Base-by-base conservation (phyloP, 345 rosid genomes). In the Salix brachista region DNA sequence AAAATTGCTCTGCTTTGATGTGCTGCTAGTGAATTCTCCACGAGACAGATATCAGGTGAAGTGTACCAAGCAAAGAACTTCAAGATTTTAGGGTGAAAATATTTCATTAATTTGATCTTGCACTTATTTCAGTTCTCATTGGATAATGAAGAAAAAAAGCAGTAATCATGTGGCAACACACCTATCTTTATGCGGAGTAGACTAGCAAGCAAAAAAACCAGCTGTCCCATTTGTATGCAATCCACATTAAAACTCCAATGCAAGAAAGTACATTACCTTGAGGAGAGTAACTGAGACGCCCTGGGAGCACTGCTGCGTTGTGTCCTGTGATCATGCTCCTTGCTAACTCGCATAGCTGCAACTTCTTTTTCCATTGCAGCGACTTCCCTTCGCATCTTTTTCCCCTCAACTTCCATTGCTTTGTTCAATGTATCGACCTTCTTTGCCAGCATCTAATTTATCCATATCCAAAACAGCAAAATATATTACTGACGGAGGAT, bases 291-390 rank as follows among this genome's bases (percentile, higher is more conserved):
- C 25, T 64, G 84, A 66, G 81, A 60, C 58, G 87, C 81, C 41
- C 79, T 81, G 18, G 88, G 78, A 71, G 80, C 84, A n/a, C 85
- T 82, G 48, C 67, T 46, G 10, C 90, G 84, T 8, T 71, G 79
- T 25, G 86, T 84, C 87, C 91, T 87, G 78, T 83, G 89, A 79
- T 92, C 98, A 36, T 91, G 97, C 42, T 89, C 94, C 84, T 91
- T 96, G 39, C 90, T 97, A 56, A 93, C 94, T 25, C 98, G 96
- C 91, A 96, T 92, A 56, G 97, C 94, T 67, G 99, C 89, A 66
- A 96, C 98, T 87, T 96, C 99, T 86, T 96, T 96, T 75, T 89
- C 99, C 99, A 93, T 96, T 8, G 90, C 90, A 74, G 98, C 95
- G 65, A 96, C 99, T 87, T 96, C 99, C 82, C 98, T 91, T 81